Evolutionary conservation across 2,329 filamentous ascomycete genomes (phyloP).

Genomic region (Apiospora aurea): DNA sequence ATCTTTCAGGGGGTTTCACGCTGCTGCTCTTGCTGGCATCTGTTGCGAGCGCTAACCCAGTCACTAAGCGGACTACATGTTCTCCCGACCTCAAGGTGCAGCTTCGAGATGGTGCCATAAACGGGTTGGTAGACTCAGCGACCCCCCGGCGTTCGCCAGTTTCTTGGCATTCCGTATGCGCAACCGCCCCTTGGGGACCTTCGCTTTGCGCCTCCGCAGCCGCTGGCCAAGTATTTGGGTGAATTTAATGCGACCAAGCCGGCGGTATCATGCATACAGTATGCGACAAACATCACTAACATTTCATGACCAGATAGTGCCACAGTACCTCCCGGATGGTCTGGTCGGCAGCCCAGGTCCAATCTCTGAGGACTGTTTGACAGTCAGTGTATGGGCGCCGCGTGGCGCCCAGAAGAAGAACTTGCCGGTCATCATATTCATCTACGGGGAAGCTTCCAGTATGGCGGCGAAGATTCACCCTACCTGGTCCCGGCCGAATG

Average conservation of each 20-base stretch:
- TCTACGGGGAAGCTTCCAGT: conserved; percentile 48
- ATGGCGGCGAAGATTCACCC: conserved; percentile 45
- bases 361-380: conserved; percentile 25
- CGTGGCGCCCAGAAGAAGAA: conserved; percentile 17
- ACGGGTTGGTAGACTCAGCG: background rate
- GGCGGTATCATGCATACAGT: conserved; percentile 36
- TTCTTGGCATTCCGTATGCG: conserved; percentile 42
- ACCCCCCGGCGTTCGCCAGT: conserved; percentile 30
- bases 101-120: background rate
- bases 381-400: conserved; percentile 17
- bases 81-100: conserved; percentile 18
- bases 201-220: conserved; percentile 38
- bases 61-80: conserved; percentile 2
- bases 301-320: conserved; percentile 31
- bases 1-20: background rate
- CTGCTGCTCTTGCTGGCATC: background rate
- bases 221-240: conserved; percentile 27
- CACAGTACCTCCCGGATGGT: conserved; percentile 36
- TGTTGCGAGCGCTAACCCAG: background rate
- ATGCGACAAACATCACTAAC: conserved; percentile 24
- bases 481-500: conserved; percentile 48
- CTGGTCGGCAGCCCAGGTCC: conserved; percentile 31
- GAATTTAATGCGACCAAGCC: conserved; percentile 30
- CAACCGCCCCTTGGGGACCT: conserved; percentile 37
- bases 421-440: conserved; percentile 19